Percentiles rank a stretch among this genome's conserved stretches.
Conservation (phyloP, 495 filamentous ascomycete species). For the Penicillium bialowiezense region DNA sequence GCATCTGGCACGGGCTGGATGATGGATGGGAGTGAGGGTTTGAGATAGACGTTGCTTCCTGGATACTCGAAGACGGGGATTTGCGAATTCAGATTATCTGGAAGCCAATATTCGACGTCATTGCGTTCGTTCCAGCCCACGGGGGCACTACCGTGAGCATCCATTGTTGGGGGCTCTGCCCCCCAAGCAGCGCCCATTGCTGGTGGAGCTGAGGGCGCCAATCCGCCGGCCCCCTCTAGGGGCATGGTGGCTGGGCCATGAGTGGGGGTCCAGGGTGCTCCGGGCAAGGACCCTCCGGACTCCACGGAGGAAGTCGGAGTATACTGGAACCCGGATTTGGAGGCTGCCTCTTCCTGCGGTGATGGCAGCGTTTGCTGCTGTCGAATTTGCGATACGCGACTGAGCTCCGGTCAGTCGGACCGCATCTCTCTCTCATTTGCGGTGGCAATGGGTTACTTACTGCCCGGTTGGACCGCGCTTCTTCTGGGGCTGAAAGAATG, state of each 20-base stretch:
- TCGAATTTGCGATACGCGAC: conserved; percentile 42
- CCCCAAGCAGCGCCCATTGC: conserved; percentile 22
- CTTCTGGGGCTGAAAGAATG: conserved; percentile 44
- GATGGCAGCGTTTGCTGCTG: conserved; percentile 33
- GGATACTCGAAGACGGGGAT: conserved; percentile 38
- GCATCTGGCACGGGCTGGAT: conserved; percentile 29
- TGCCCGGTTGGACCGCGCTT: conserved; percentile 41
- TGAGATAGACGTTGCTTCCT: conserved; percentile 39
- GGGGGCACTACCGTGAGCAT: conserved; percentile 19
- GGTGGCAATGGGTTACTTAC: too few species aligned
- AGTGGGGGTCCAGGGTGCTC: conserved; percentile 19
- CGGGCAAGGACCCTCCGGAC: conserved; percentile 18
- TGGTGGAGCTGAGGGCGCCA: conserved; percentile 19
- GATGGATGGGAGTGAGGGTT: conserved; percentile 39
- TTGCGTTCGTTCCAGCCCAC: conserved; percentile 33
- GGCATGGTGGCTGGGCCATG: conserved; percentile 21
- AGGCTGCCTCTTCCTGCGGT: conserved; percentile 9
- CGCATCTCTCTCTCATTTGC: too few species aligned
- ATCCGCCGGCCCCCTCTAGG: conserved; percentile 16
- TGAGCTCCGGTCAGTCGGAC: conserved; percentile 11
- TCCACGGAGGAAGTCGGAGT: conserved; percentile 18
- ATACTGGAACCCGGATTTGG: conserved; percentile 22
- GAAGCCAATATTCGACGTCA: conserved; percentile 42
- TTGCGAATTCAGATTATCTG: conserved; percentile 35
- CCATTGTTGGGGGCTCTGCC: conserved; percentile 20